Conservation (phyloP, 257 asterid species). For the Primulina huaijiensis region DNA sequence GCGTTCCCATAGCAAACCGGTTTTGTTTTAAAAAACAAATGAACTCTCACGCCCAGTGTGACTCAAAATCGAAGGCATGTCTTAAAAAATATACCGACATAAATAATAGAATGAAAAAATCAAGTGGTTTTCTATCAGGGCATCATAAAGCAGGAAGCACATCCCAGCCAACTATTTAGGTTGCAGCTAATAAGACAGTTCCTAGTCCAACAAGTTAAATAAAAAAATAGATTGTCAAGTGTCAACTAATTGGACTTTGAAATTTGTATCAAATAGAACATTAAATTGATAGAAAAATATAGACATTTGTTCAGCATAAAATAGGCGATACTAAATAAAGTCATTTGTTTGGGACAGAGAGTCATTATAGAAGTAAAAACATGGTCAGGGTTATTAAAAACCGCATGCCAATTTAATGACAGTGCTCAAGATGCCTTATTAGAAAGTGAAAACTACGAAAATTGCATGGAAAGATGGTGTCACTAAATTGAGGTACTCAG, state of each 20-base stretch:
- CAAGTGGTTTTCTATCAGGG: not conserved
- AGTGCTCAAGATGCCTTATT: not conserved
- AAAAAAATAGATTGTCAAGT: too few relatives aligned
- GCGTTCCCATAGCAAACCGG: not conserved
- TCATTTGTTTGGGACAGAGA: not conserved
- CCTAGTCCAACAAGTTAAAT: not conserved
- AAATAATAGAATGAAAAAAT: not conserved
- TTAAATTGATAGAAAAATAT: not conserved
- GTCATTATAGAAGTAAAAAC: not conserved
- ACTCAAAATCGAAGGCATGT: not conserved
- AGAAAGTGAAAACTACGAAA: not conserved
- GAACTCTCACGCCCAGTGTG: not conserved
- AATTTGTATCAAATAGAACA: not conserved
- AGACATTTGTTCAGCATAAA: not conserved
- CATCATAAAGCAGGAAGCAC: not conserved
- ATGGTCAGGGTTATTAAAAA: not conserved
- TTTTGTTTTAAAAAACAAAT: not conserved
- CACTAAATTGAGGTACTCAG: not conserved
- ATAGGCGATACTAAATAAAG: not conserved
- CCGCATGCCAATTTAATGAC: not conserved
- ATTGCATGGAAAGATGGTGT: not conserved
- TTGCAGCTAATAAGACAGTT: not conserved
- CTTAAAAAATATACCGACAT: not conserved
- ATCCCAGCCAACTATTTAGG: not conserved
- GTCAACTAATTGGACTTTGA: not conserved